Base-by-base conservation (phyloP, 192 early-diverging fungal genomes). In the Coemansia sp. region DNA sequence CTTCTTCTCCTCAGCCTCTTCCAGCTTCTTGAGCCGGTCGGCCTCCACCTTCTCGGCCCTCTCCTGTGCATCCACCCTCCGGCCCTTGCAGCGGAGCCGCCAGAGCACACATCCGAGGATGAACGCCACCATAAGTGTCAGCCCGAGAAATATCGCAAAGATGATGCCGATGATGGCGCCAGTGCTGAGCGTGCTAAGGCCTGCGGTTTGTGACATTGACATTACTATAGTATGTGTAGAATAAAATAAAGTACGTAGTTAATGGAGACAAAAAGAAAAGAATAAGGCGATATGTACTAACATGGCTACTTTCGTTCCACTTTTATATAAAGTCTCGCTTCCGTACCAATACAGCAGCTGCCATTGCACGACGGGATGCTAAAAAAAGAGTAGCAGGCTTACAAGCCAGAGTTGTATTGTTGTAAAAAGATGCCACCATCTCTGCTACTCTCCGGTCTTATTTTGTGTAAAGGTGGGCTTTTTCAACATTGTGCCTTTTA, bases 111-210 rank as follows among this genome's bases (percentile, higher is more conserved):
- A 31, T 0, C 52, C 52, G 5, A 54, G 17, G 0, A 54, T n/a
- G n/a, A 54, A 54, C 15, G 29, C 52, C 9, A 54, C 52, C 10
- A 54, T 8, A 0, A 54, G 15, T 17, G 52, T n/a, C 9, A 54
- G 9, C 8, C 52, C 52, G n/a, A 54, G 33, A 30, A 54, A 54
- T 15, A 54, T 54, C 3, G 52, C 52, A 33, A 54, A 31, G 27
- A 54, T 54, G 27, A 54, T 15, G 52, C 52, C 52, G 20, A 54
- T 33, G 19, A 54, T 54, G 23, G 52, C 52, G 14, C 52, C 52
- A 6, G 52, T 54, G 52, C 52, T 54, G 45, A 48, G 45, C 7
- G 4, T 25, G 45, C 45, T 48, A 15, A 48, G 45, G 15, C 23
- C 14, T 48, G 45, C 20, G 10, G 14, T 23, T 48, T 23, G 22